Evolutionary conservation across 1,284 basidiomycete species (phyloP).

Genomic region (Cystobasidiaceae sp.): DNA sequence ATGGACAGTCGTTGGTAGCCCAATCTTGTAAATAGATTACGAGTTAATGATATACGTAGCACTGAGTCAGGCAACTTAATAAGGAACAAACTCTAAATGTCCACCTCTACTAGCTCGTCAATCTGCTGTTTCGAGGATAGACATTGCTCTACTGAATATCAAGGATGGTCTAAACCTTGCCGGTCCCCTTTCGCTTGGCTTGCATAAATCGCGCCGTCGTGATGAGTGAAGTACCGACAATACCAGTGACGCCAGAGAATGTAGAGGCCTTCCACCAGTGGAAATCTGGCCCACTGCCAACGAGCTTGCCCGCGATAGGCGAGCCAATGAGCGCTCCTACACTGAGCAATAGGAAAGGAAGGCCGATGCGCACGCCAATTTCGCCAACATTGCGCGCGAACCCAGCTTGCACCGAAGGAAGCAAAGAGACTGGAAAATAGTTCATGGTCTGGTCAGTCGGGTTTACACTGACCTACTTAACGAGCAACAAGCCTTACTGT

Average conservation of each 20-base stretch:
- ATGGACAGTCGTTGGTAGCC: too few species aligned
- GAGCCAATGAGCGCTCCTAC: conserved; percentile 18
- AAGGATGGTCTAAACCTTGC: not conserved
- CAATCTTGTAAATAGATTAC: too few species aligned
- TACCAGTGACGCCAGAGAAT: conserved; percentile 3
- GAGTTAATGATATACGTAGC: too few species aligned
- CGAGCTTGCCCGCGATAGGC: conserved; percentile 20
- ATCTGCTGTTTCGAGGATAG: too few species aligned
- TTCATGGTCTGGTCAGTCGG: too few species aligned
- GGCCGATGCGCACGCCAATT: conserved; percentile 17
- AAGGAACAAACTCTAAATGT: too few species aligned
- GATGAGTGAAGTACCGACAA: not conserved
- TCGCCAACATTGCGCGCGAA: conserved; percentile 24
- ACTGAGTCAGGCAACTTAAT: too few species aligned
- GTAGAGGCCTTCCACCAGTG: conserved; percentile 27
- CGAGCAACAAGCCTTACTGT: not conserved
- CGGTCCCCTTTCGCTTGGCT: conserved; percentile 16
- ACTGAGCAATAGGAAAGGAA: conserved; percentile 4
- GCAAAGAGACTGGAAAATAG: conserved; percentile 5
- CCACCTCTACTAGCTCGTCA: too few species aligned
- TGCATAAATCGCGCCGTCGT: conserved; percentile 4
- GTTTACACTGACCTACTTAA: not conserved
- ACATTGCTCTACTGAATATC: too few species aligned
- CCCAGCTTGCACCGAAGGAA: conserved; percentile 17
- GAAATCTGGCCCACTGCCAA: conserved; percentile 30